Evolutionary conservation across 495 filamentous ascomycete genomes (phyloP), one percentile per base, ranked within the genome.

Genomic region (Xylaria scruposa): DNA sequence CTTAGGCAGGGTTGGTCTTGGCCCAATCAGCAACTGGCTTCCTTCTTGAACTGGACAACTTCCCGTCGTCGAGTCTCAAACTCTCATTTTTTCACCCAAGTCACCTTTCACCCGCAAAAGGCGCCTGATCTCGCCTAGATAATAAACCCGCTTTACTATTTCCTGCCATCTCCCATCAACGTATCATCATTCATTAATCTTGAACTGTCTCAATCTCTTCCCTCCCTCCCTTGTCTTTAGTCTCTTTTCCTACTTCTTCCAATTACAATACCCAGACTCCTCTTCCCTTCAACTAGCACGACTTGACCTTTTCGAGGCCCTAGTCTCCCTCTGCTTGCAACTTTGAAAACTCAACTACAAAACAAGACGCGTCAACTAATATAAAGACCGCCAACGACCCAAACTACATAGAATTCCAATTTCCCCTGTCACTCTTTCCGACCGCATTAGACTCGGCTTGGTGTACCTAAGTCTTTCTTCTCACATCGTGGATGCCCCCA

Each of bases 1-100:
- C 58, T n/a, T 56, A 63, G 68, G 68, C 53, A 49, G 68, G 68
- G 31, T 42, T 36, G 21, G 62, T 4, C 53, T 26, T 70, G 42
- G 31, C 70, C 61, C 62, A 66, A 72, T 72, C 70, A 72, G 70
- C 62, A 72, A 67, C 46, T 72, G 26, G 42, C 58, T 74, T 71
- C 53, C 54, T 74, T 69, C 64, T 72, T 54, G 46, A 72, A 72
- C 68, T 47, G 65, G 63, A 61, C 69, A 70, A 49, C 59, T 70
- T 53, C 58, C 24, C 33, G 53, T 33, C 40, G 21, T 64, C 62
- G 67, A 67, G 53, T 71, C 58, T 70, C 47, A 58, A 70, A 54
- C 59, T 58, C 44, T 42, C 12, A 2, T 56, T 64, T 67, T 40
- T 47, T 66, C 46, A 40, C 47, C 64, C 64, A 54, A 65, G 62